Base-by-base conservation (phyloP, 257 asterid genomes). In the Solanum appendiculatum region DNA sequence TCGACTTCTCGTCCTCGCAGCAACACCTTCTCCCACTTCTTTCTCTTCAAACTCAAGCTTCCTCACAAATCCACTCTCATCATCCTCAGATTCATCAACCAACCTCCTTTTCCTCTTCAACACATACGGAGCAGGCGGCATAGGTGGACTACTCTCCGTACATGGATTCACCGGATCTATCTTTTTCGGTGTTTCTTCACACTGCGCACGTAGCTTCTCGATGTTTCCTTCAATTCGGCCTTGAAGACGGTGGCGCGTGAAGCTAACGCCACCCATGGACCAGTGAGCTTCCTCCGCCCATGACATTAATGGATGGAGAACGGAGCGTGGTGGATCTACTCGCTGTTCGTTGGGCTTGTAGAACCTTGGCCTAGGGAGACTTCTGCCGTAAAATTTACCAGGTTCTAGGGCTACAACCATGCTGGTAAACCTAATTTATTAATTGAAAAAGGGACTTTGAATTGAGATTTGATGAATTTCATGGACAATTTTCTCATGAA, bases 201-300 rank as follows among this genome's bases (percentile, higher is more conserved):
- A 81, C 93, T 96, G 96, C 1, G 90, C 89, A 7, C 98, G 94
- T 25, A 96, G 93, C 85, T 87, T 94, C 83, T 92, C 88, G 37
- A 97, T 91, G 56, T 90, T 94, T 11, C 99, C 98, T 92, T 95
- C 98, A 90, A 95, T 95, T 9, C 97, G 93, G 87, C 99, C 99
- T 81, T 95, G 99, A 90, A 95, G 95, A 70, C 99, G 97, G 91
- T 89, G 95, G 87, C 98, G 98, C 90, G 68, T 88, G 92, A 92
- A 82, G 85, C 90, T 95, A 86, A 93, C 93, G 44, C 98, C 98
- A 1, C 99, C 98, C 99, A 96, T 96, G n/a, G 98, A 94, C 99
- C 98, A 95, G 89, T 96, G 99, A 6, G 98, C 98, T 86, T 94
- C 97, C 75, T 91, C 58, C 29, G 99, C 98, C 99, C 98, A 97